phyloP scores from a whole-genome alignment of 768 basidiomycete species.

The Hydnomerulius pinastri region DNA sequence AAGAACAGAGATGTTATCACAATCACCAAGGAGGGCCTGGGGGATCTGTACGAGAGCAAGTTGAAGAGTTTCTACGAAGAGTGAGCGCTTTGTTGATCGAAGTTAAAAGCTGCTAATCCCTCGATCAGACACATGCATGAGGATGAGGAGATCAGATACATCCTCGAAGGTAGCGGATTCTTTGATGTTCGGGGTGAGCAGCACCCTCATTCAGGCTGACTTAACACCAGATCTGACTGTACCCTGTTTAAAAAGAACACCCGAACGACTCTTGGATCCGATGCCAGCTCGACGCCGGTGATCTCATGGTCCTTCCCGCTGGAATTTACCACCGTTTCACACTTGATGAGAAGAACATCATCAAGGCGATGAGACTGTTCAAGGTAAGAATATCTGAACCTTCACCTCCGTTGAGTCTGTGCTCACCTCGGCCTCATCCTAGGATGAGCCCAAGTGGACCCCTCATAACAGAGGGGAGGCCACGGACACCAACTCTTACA shows the following conservation, averaged over 20 bases:
- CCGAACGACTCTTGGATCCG: slow-evolving; percentile 80
- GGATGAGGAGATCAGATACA: slow-evolving; percentile 93
- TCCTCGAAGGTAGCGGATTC: slow-evolving; percentile 82
- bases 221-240: not conserved
- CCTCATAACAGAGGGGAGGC: slow-evolving; percentile 65
- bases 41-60: slow-evolving; percentile 80
- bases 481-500: slow-evolving; percentile 66
- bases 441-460: slow-evolving; percentile 94
- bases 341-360: slow-evolving; percentile 70
- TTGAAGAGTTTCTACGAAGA: slow-evolving; percentile 84
- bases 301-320: slow-evolving; percentile 84
- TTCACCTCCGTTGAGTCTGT: too few relatives aligned
- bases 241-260: slow-evolving; percentile 50
- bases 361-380: slow-evolving; percentile 84
- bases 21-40: slow-evolving; percentile 76
- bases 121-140: slow-evolving; percentile 82
- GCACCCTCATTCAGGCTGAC: too few relatives aligned
- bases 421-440: slow-evolving; percentile 4
- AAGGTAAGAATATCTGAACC: slow-evolving; percentile 51
- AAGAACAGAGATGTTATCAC: slow-evolving; percentile 84
- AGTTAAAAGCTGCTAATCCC: not conserved
- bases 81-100: slow-evolving; percentile 40
- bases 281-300: slow-evolving; percentile 71
- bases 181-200: slow-evolving; percentile 85
- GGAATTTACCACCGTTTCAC: slow-evolving; percentile 97